Evolutionary conservation across 2,329 filamentous ascomycete species (phyloP), one percentile per base, ranked within the genome.

Genomic region (Cryoendolithus antarcticus): DNA sequence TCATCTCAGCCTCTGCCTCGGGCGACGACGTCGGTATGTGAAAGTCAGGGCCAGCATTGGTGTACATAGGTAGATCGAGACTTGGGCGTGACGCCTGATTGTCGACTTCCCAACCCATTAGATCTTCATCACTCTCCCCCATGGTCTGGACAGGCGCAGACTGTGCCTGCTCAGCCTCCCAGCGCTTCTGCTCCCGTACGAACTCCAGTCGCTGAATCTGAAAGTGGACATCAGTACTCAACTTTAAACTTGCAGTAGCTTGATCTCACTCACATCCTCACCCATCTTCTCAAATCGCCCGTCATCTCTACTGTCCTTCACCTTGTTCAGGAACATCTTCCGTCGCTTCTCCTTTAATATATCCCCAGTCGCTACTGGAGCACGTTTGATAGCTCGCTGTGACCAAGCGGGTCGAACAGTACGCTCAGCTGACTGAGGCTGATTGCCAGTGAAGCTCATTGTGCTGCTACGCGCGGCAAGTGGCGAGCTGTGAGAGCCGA

Each of bases 281-380:
- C 65, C 62, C 24, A 67, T 52, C 10, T 50, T 49, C 42, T 64
- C 61, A 60, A 64, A 71, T 35, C 60, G 58, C 52, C 56, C 57
- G 4, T 70, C 66, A 4, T 70, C 66, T 32, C 67, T 52, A 2
- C 53, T 53, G 32, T 61, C 60, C 37, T 62, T 54, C 8, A 71
- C 63, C 38, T 63, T 81, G 53, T 77, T 74, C 43, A 89, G 62
- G 50, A 89, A 89, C 40, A 81, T 64, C 27, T 73, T 72, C 34
- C 82, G 67, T 41, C 83, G 65, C 39, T 71, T 66, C 54, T 84
- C 77, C 40, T 77, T 74, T 1, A 68, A 66, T 11, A 74, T 74
- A 54, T 86, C 63, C 37, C 63, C 71, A 47, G 72, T 71, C 11
- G 77, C 61, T 5, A 81, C 51, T 0, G 79, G 81, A 44, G 81